Evolutionary conservation across 2,329 filamentous ascomycete genomes (phyloP).

Genomic region (Cercospora sp.): DNA sequence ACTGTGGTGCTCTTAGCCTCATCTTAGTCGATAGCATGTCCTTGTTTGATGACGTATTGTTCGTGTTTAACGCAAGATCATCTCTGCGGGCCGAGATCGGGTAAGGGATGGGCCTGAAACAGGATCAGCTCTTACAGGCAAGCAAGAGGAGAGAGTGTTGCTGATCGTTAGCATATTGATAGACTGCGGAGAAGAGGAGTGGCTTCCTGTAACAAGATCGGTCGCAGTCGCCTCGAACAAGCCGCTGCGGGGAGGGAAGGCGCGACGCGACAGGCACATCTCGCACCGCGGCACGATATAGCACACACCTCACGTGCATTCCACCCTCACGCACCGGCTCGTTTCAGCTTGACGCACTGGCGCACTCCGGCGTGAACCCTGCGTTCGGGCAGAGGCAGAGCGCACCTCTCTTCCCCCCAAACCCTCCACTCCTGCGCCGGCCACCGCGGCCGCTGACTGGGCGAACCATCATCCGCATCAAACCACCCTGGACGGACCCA

Average conservation of each 20-base stretch:
- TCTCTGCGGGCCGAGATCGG: background rate
- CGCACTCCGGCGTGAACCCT: background rate
- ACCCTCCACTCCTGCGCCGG: background rate
- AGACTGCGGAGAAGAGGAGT: background rate
- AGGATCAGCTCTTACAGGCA: background rate
- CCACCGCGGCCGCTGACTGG: conserved; percentile 1
- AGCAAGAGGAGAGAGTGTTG: background rate
- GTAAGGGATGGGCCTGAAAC: background rate
- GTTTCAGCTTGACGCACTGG: conserved; percentile 11
- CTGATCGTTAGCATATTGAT: background rate
- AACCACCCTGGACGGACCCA: background rate
- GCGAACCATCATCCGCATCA: background rate
- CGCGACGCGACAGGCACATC: background rate
- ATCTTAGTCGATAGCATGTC: background rate
- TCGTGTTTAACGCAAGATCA: background rate
- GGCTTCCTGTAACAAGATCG: background rate
- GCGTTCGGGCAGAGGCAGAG: background rate
- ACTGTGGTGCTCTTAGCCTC: background rate
- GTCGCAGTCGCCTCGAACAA: background rate
- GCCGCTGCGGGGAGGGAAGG: background rate
- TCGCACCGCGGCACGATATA: background rate
- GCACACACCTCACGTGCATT: background rate
- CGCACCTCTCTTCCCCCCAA: background rate
- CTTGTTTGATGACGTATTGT: background rate
- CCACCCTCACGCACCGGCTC: background rate